Evolutionary conservation across 495 filamentous ascomycete genomes (phyloP).

Genomic region (Lepraria neglecta): DNA sequence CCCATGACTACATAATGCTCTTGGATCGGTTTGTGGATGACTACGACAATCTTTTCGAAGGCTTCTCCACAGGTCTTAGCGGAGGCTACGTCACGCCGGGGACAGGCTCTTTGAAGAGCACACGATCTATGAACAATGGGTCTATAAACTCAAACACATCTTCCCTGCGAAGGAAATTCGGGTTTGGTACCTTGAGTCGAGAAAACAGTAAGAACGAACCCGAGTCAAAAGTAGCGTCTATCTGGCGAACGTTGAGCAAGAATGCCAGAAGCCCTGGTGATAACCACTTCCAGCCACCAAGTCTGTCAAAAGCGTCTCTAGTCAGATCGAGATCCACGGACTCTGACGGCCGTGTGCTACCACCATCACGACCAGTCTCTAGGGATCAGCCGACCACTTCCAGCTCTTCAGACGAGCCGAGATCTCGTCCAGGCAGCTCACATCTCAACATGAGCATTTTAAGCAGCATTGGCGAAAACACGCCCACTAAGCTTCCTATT

Average conservation of each 20-base stretch:
- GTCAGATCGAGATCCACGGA: slow-evolving; percentile 80
- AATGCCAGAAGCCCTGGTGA: slow-evolving; percentile 53
- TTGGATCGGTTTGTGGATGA: slow-evolving; percentile 91
- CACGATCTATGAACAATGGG: slow-evolving; percentile 45
- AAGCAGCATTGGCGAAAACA: slow-evolving; percentile 40
- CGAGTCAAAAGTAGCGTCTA: slow-evolving; percentile 65
- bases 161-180: slow-evolving; percentile 76
- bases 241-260: slow-evolving; percentile 89
- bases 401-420: slow-evolving; percentile 38
- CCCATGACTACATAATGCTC: slow-evolving; percentile 80
- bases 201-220: slow-evolving; percentile 68
- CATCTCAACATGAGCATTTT: slow-evolving; percentile 37
- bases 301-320: slow-evolving; percentile 57
- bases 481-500: slow-evolving; percentile 20
- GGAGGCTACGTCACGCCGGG: slow-evolving; percentile 15
- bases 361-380: slow-evolving; percentile 56
- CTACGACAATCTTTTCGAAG: slow-evolving; percentile 78
- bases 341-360: slow-evolving; percentile 47
- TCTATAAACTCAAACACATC: slow-evolving; percentile 69
- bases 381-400: slow-evolving; percentile 52
- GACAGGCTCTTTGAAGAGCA: slow-evolving; percentile 44
- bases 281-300: slow-evolving; percentile 43
- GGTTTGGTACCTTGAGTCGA: slow-evolving; percentile 64
- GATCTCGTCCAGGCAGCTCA: slow-evolving; percentile 44
- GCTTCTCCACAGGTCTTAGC: slow-evolving; percentile 27